Base-by-base conservation (phyloP, 2,329 filamentous ascomycete species). In the Rasamsonia emersonii region DNA sequence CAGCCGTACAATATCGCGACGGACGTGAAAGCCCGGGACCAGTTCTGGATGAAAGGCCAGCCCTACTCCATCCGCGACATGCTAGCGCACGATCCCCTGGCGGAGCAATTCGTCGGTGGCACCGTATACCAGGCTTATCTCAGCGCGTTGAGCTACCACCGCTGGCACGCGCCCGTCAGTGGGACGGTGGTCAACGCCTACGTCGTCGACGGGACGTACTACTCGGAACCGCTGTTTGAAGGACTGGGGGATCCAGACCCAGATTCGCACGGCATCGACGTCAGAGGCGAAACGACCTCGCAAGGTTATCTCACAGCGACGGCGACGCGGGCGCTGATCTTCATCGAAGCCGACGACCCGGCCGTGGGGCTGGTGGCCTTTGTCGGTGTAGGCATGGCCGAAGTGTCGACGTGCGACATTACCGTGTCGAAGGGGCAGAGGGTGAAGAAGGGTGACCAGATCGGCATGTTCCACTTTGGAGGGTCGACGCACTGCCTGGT, bases 381-480 rank as follows among this genome's bases (percentile, higher is more conserved):
- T 41, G 61, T 86, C 9, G 75, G 72, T 1, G 70, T 86, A 3
- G 82, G 82, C 2, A 86, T 86, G 82, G 77, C 76, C 24, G 82
- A 88, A 56, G 81, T 86, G 9, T 79, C 72, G 36, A 77, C 78
- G 0, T 85, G 80, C 46, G 79, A 85, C 31, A 76, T 83, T 29
- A 80, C 74, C 0, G 78, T 83, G 8, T 67, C 67, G 44, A 71
- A 77, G 47, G 80, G 79, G 0, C 68, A 85, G 50, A 66, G 68
- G 32, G 49, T 86, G 10, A 64, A 64, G 32, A 86, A 85, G 64
- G 82, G 82, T 1, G 72, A 85, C 4, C 62, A 85, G 59, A 64
- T 77, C 23, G 82, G 82, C 24, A 85, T 84, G 79, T 86, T 86
- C 56, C 82, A 86, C 49, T 86, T 79, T 50, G 82, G 82, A n/a